phyloP scores from a whole-genome alignment of 441 rosid species.

The Pelargonium cotyledonis region DNA sequence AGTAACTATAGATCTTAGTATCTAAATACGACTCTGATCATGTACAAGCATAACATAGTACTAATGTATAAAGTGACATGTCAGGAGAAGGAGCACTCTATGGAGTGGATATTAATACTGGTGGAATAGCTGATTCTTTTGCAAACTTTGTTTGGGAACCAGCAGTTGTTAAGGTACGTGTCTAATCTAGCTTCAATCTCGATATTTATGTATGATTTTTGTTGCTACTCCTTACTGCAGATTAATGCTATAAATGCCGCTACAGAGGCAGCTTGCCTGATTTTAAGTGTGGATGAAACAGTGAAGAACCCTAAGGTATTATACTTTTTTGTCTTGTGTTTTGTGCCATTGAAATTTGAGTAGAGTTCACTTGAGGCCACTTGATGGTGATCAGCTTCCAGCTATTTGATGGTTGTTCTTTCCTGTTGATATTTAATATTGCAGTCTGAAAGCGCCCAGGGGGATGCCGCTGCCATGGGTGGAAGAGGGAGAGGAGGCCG shows the following conservation, averaged over 20 bases:
- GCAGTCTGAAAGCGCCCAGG: slow-evolving; percentile 99
- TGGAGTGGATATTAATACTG: slow-evolving; percentile 96
- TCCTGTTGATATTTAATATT: slow-evolving; percentile 7
- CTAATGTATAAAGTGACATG: slow-evolving; percentile 3
- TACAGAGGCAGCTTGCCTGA: slow-evolving; percentile 94
- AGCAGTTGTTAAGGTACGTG: slow-evolving; percentile 79
- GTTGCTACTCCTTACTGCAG: slow-evolving; percentile 30
- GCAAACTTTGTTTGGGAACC: slow-evolving; percentile 99
- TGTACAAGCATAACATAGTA: background rate
- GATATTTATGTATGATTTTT: background rate
- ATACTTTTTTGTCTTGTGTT: background rate
- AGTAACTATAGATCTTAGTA: background rate
- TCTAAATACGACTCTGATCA: background rate
- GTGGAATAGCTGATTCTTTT: slow-evolving; percentile 90
- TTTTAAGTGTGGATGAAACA: slow-evolving; percentile 93
- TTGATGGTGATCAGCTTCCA: too few species aligned
- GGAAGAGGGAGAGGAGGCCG: slow-evolving; percentile 90
- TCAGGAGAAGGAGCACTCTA: slow-evolving; percentile 89
- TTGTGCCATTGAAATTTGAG: background rate
- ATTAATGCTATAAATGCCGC: slow-evolving; percentile 98
- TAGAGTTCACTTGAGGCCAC: too few species aligned
- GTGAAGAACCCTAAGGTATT: slow-evolving; percentile 98
- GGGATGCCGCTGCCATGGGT: slow-evolving; percentile 95
- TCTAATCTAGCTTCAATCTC: background rate
- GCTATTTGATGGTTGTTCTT: background rate